A percentile compares a stretch with the other conserved stretches of the same genome.
phyloP scores from a whole-genome alignment of 345 rosid genomes.

The Pelargonium nanum region DNA sequence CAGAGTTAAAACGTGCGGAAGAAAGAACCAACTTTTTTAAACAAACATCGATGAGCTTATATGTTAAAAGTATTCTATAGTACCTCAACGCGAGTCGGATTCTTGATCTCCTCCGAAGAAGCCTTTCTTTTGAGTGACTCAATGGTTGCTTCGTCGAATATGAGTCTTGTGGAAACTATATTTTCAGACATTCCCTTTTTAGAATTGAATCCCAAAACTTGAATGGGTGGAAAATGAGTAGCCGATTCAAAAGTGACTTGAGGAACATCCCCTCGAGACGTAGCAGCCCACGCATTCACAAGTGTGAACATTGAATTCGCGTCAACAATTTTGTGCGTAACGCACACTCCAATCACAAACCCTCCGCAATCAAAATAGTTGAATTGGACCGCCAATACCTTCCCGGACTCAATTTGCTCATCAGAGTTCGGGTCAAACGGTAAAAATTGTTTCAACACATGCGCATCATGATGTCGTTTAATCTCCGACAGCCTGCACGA shows the following conservation, averaged over 20 bases:
- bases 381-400: constrained; percentile 13
- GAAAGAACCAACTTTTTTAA: too few relatives aligned
- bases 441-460: constrained; percentile 9
- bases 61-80: too few relatives aligned
- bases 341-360: constrained; percentile 14
- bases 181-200: neutral
- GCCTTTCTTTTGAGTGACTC: constrained; percentile 7
- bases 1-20: too few relatives aligned
- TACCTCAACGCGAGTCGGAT: constrained; percentile 14
- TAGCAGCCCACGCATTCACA: constrained; percentile 15
- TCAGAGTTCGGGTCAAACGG: constrained; percentile 1
- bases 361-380: constrained; percentile 26
- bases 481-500: constrained; percentile 8
- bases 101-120: neutral
- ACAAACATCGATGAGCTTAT: too few relatives aligned
- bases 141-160: constrained; percentile 11
- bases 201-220: constrained; percentile 5
- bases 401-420: too few relatives aligned
- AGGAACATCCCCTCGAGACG: constrained; percentile 6
- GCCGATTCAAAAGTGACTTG: constrained; percentile 1
- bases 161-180: constrained; percentile 12
- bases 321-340: constrained; percentile 21
- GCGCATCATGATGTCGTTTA: constrained; percentile 4
- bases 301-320: constrained; percentile 15
- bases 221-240: constrained; percentile 15